Conservation (phyloP, 768 basidiomycete genomes). For the Podaxis carcinomalis region DNA sequence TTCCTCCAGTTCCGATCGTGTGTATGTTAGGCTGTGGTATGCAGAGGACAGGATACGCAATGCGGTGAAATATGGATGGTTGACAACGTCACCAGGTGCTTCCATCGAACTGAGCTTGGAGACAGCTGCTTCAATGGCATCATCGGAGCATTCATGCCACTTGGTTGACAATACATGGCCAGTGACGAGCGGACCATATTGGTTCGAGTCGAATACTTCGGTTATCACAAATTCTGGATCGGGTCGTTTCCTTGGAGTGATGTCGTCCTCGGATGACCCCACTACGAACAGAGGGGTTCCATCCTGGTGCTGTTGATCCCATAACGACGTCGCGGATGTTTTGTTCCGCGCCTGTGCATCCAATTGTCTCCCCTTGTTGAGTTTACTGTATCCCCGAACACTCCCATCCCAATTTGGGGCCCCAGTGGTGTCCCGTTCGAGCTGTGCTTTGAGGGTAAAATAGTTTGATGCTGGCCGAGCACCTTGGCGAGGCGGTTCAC, state of each 20-base stretch:
- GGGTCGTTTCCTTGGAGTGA: slow-evolving; percentile 12
- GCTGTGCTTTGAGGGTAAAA: slow-evolving; percentile 58
- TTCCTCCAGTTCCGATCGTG: slow-evolving; percentile 62
- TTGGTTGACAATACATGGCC: slow-evolving; percentile 56
- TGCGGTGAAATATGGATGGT: slow-evolving; percentile 62
- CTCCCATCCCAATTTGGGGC: slow-evolving; percentile 42
- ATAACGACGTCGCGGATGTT: slow-evolving; percentile 33
- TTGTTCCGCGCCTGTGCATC: slow-evolving; percentile 20
- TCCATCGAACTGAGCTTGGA: slow-evolving; percentile 42
- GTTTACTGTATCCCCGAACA: slow-evolving; percentile 51
- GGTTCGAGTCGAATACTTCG: slow-evolving; percentile 29
- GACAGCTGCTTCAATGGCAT: slow-evolving; percentile 63
- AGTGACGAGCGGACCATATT: slow-evolving; percentile 27
- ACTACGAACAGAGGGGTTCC: slow-evolving; percentile 35
- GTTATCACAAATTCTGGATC: slow-evolving; percentile 28
- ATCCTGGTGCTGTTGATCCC: slow-evolving; percentile 29
- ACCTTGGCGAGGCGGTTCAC: slow-evolving; percentile 21
- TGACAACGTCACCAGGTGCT: slow-evolving; percentile 40
- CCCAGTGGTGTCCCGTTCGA: slow-evolving; percentile 40
- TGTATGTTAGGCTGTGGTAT: slow-evolving; percentile 51
- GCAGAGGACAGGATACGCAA: slow-evolving; percentile 70
- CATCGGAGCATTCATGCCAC: slow-evolving; percentile 80
- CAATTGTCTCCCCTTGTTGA: slow-evolving; percentile 23
- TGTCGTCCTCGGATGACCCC: slow-evolving; percentile 30
- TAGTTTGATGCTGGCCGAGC: slow-evolving; percentile 41